Evolutionary conservation across 371 early-diverging fungal species (phyloP).

Genomic region (Apophysomyces elegans): DNA sequence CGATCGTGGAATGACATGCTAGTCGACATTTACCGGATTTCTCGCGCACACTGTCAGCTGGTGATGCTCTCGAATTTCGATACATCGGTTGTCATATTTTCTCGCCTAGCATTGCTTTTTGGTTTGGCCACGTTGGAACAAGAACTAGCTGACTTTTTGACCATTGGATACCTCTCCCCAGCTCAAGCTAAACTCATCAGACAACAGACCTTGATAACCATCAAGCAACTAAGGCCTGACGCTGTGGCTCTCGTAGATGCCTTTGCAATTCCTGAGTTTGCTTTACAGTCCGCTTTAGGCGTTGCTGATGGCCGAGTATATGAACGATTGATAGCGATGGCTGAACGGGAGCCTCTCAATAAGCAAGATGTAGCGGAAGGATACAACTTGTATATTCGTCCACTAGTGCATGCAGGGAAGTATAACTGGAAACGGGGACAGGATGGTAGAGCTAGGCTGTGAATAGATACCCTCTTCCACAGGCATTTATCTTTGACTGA

Average conservation of each 20-base stretch:
- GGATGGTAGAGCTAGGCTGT: conserved; percentile 43
- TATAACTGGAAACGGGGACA: conserved; percentile 35
- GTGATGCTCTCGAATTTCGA: conserved; percentile 63
- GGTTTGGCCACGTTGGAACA: conserved; percentile 63
- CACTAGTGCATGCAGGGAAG: conserved; percentile 51
- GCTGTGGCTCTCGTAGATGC: conserved; percentile 76
- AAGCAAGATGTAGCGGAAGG: conserved; percentile 45
- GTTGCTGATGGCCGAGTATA: conserved; percentile 74
- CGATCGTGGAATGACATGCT: conserved; percentile 55
- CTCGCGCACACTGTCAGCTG: conserved; percentile 71
- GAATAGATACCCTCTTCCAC: conserved; percentile 8
- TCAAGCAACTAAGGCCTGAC: conserved; percentile 68
- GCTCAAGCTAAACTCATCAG: conserved; percentile 55
- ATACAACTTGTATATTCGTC: conserved; percentile 60
- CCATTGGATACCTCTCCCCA: conserved; percentile 54
- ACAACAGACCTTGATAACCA: conserved; percentile 40
- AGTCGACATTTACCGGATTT: conserved; percentile 59
- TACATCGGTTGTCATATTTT: conserved; percentile 13
- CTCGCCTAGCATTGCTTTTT: conserved; percentile 29
- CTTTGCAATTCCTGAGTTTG: conserved; percentile 72
- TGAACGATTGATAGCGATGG: conserved; percentile 67
- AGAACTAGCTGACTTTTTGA: conserved; percentile 67
- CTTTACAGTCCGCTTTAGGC: conserved; percentile 76
- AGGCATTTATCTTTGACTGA: no score
- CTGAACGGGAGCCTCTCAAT: conserved; percentile 74